Conservation (phyloP, 1,284 basidiomycete species). For the Pterulicium gracile region DNA sequence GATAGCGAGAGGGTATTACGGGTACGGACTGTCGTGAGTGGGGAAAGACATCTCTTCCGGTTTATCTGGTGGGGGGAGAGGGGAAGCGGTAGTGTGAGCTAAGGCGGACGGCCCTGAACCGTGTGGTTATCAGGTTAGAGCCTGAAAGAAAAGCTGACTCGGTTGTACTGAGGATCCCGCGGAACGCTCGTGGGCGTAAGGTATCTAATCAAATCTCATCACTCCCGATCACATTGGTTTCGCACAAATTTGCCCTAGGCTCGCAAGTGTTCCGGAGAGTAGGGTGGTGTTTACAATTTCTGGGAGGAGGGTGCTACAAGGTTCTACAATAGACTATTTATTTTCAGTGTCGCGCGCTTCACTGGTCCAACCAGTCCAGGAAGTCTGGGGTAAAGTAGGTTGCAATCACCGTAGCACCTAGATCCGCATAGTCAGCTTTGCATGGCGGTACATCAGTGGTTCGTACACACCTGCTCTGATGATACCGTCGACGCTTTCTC, state of each 20-base stretch:
- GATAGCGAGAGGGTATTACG: conserved; percentile 4
- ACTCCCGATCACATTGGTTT: no score
- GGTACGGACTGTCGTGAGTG: conserved; percentile 56
- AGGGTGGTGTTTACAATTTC: no score
- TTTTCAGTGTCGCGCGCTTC: conserved; percentile 9
- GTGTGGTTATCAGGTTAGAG: neutral
- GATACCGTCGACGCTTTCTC: conserved; percentile 86
- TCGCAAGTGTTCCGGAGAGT: no score
- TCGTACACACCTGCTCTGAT: conserved; percentile 69
- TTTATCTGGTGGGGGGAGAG: neutral
- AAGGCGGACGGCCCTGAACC: no score
- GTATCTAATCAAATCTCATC: no score
- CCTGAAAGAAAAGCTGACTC: neutral
- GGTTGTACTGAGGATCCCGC: no score
- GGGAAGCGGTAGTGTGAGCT: neutral
- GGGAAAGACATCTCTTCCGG: conserved; percentile 49
- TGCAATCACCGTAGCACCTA: conserved; percentile 83
- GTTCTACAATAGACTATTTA: no score
- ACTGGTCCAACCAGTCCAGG: conserved; percentile 75
- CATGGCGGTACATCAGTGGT: neutral
- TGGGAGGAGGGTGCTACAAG: no score
- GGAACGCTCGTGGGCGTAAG: no score
- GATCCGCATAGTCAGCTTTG: conserved; percentile 9
- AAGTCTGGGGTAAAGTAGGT: conserved; percentile 96
- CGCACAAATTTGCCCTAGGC: no score